phyloP scores from a whole-genome alignment of 768 basidiomycete species.

The Tricholoma bakamatsutake region DNA sequence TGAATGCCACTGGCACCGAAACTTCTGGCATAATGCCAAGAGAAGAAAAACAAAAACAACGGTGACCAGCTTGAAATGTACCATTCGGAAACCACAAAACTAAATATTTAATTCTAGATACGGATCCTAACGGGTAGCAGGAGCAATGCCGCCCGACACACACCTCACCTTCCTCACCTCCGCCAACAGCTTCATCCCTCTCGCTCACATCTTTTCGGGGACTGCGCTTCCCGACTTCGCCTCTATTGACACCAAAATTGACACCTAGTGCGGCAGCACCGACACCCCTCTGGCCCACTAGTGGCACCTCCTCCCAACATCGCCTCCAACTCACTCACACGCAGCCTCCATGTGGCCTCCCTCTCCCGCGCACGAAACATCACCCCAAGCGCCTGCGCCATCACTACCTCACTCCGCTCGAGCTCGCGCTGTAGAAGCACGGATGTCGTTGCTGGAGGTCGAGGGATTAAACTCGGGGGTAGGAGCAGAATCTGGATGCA shows the following conservation, averaged over 20 bases:
- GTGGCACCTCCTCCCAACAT: neutral
- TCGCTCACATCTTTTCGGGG: neutral
- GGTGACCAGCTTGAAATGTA: too few species aligned
- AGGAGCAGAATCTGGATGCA: neutral
- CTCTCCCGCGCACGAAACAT: neutral
- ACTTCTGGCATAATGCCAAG: too few species aligned
- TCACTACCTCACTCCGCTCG: neutral
- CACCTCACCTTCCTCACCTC: neutral
- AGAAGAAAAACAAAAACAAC: too few species aligned
- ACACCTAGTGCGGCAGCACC: neutral
- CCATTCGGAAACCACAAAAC: too few species aligned
- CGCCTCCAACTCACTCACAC: neutral
- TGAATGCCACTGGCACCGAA: too few species aligned
- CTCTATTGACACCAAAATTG: neutral
- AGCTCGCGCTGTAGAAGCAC: neutral
- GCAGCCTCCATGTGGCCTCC: neutral
- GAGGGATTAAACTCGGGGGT: neutral
- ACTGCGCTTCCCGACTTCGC: neutral
- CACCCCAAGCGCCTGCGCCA: neutral
- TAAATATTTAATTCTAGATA: too few species aligned
- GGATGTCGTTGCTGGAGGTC: neutral
- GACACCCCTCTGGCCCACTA: neutral
- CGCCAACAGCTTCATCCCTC: neutral
- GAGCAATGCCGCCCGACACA: neutral
- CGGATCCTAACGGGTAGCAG: too few species aligned